Percentiles rank a stretch among this genome's conserved stretches.
Evolutionary conservation across 108 stramenopile species (phyloP).

Genomic region (Nitzschia putrida): DNA sequence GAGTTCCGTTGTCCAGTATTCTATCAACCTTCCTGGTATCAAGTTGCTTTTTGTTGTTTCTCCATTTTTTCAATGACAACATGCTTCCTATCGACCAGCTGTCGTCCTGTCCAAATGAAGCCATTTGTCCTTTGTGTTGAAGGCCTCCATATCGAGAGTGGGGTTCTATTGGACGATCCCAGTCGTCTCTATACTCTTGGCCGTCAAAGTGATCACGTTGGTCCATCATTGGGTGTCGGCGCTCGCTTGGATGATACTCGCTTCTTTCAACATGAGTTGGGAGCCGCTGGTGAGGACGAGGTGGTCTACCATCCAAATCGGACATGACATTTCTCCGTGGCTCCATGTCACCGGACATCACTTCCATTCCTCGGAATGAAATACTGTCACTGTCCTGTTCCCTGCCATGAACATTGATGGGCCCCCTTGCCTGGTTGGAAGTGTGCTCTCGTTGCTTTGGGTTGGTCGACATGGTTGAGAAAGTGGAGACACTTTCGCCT

Average conservation of each 20-base stretch:
- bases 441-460: not conserved
- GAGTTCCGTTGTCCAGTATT: constrained; percentile 2
- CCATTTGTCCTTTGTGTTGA: not conserved
- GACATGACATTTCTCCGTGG: too few relatives aligned
- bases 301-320: too few relatives aligned
- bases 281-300: too few relatives aligned
- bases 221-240: not conserved
- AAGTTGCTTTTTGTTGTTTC: constrained; percentile 10
- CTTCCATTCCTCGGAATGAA: not conserved
- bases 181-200: constrained; percentile 5
- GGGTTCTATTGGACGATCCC: constrained; percentile 9
- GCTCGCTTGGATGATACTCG: not conserved
- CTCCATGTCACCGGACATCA: not conserved
- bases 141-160: not conserved
- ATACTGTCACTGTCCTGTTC: not conserved
- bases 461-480: not conserved
- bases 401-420: not conserved
- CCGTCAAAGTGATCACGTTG: not conserved
- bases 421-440: not conserved
- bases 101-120: constrained; percentile 9
- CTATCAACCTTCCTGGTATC: constrained; percentile 6
- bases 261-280: too few relatives aligned
- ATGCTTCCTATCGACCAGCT: constrained; percentile 22
- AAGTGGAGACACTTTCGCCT: not conserved
- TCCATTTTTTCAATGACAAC: constrained; percentile 16